These are phyloP conservation scores for Tetrapisispora fleetii DNA, from an alignment of 805 yeast genomes.

Conservation along the genomic window DNA sequence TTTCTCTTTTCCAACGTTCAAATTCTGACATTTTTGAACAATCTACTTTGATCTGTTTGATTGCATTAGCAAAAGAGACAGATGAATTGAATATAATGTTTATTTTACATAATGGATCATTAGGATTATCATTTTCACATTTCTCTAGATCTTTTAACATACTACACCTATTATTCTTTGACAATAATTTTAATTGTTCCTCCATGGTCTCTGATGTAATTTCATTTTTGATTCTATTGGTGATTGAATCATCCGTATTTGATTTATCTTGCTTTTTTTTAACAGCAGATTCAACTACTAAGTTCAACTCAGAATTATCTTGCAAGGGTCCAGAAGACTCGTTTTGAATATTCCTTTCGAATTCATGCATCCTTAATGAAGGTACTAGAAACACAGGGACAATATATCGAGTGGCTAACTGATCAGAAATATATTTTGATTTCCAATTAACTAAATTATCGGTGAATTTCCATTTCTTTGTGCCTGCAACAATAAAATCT, in stretches of 20 bases:
- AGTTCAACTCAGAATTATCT: neutral
- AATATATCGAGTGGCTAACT: constrained; percentile 20
- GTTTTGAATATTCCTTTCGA: constrained; percentile 18
- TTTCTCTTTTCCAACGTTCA: constrained; percentile 11
- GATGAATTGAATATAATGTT: constrained; percentile 14
- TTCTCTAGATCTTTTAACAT: constrained; percentile 6
- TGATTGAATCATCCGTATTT: neutral
- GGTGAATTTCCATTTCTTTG: constrained; percentile 16
- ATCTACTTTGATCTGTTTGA: constrained; percentile 10
- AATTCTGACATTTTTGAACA: constrained; percentile 7
- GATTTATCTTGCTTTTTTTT: neutral
- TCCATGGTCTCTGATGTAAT: constrained; percentile 2
- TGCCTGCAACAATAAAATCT: constrained; percentile 22
- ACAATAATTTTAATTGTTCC: constrained; percentile 6
- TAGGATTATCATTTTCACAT: constrained; percentile 4
- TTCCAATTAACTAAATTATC: constrained; percentile 19
- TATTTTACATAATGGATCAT: constrained; percentile 1
- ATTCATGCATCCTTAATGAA: constrained; percentile 19
- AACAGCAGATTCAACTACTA: neutral
- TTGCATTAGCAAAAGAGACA: constrained; percentile 10
- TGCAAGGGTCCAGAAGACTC: constrained; percentile 2
- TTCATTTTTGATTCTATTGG: neutral
- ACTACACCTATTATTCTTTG: constrained; percentile 8
- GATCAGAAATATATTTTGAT: constrained; percentile 21
- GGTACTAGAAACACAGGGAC: constrained; percentile 26